Base-by-base conservation (phyloP, 2,329 filamentous ascomycete genomes). In the Metarhizium album region DNA sequence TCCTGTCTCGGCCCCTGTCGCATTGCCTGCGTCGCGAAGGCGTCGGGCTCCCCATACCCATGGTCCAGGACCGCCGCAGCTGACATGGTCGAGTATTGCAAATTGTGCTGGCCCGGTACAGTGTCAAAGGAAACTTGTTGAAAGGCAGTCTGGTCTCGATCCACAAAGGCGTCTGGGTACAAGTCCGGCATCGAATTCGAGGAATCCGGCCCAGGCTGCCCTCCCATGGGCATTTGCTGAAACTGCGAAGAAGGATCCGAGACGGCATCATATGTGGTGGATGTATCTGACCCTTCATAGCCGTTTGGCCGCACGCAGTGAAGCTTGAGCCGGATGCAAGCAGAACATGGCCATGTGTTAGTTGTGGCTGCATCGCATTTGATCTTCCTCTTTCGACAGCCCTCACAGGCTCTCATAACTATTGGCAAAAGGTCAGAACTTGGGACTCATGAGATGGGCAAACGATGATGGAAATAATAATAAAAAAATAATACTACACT, bases 371-470 rank as follows among this genome's bases (percentile, higher is more conserved):
- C 90, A 72, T 97, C 93, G 71, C 91, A 98, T 68, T 95, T 95
- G 66, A 98, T 98, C 70, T 98, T 98, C 62, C 91, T 82, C 69
- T 90, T 84, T 55, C 91, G 81, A 65, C 91, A 97, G 54, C 91
- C 91, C 71, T 96, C 91, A 68, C 91, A 97, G 51, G 91, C 93
- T 74, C 93, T 84, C 90, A 95, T 96, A 48, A 96, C 91, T 94
- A 57, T 20, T 42, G 2, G 4, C 16, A 29, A 33, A 24, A 3
- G 16, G 43, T 46, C 43, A 46, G 29, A 22, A 27, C 11, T 43
- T 18, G 20, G 18, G 22, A n/a, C 11, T 3, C 20, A 11, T 45
- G 27, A n/a, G n/a, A n/a, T n/a, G n/a, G n/a, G n/a, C n/a, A n/a
- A n/a, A n/a, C n/a, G n/a, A n/a, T n/a, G n/a, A n/a, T n/a, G n/a